A percentile compares a stretch with the other conserved stretches of the same genome.
phyloP scores from a whole-genome alignment of 2,329 filamentous ascomycete genomes.

The Phaeoacremonium minimum region DNA sequence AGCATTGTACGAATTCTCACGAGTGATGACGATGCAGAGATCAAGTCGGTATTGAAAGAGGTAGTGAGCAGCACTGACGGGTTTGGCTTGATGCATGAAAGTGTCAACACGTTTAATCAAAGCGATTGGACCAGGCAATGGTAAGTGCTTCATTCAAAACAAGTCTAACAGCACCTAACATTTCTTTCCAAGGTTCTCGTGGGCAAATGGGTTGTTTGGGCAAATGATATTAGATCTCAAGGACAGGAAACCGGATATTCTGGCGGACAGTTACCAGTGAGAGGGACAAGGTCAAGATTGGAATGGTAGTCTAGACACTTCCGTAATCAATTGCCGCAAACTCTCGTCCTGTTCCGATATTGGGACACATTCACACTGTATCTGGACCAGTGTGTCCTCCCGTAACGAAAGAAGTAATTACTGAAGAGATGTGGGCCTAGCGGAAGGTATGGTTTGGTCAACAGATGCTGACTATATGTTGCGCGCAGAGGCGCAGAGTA shows the following conservation, averaged over 20 bases:
- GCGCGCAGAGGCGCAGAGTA: no score
- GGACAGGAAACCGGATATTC: conserved; percentile 58
- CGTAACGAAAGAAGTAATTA: no score
- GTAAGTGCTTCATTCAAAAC: conserved; percentile 16
- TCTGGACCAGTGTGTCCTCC: no score
- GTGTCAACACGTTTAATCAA: conserved; percentile 61
- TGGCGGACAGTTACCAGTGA: conserved; percentile 30
- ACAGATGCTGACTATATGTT: no score
- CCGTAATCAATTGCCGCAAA: no score
- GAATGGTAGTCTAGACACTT: no score
- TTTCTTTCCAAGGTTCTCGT: conserved; percentile 66
- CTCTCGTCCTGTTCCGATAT: no score
- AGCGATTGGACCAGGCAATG: conserved; percentile 37
- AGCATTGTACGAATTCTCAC: conserved; percentile 78
- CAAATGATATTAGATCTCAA: conserved; percentile 74
- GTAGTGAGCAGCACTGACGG: conserved; percentile 65
- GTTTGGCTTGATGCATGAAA: conserved; percentile 80
- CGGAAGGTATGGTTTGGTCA: no score
- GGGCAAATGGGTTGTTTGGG: conserved; percentile 88
- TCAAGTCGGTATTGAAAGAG: conserved; percentile 56
- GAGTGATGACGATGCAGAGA: conserved; percentile 70
- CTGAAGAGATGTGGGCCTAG: no score
- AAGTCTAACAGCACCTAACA: conserved; percentile 5
- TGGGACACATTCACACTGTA: no score
- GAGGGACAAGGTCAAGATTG: no score